Percentiles rank a stretch among this genome's conserved stretches.
These are phyloP conservation scores for Saccharum spontaneum DNA, from an alignment of 176 grass and related monocot genomes.

Conservation along the genomic window DNA sequence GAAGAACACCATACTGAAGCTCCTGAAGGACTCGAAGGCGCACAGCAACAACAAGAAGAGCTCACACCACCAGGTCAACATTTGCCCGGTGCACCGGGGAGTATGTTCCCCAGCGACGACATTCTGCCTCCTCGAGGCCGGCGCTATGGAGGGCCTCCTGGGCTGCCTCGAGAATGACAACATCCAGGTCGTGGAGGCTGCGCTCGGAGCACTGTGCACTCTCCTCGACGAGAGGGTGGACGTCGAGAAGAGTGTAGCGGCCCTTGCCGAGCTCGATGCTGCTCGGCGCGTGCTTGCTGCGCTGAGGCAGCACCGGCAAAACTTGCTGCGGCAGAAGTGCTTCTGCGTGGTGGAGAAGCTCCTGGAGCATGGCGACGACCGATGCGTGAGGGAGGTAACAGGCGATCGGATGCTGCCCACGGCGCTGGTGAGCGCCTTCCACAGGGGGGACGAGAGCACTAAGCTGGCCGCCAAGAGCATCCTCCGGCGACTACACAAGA, in stretches of 20 bases:
- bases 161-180: constrained; percentile 64
- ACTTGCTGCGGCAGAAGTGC: constrained; percentile 59
- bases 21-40: constrained; percentile 46
- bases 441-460: constrained; percentile 55
- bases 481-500: constrained; percentile 65
- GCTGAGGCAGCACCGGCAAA: constrained; percentile 67
- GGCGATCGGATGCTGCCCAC: constrained; percentile 61
- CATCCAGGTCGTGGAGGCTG: constrained; percentile 54
- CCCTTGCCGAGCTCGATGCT: constrained; percentile 36
- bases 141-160: constrained; percentile 57
- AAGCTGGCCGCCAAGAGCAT: constrained; percentile 78
- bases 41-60: constrained; percentile 41
- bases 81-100: constrained; percentile 75
- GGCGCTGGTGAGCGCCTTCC: constrained; percentile 65
- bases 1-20: constrained; percentile 53
- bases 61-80: background rate
- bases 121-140: constrained; percentile 69
- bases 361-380: constrained; percentile 53
- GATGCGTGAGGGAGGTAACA: constrained; percentile 49
- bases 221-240: constrained; percentile 80
- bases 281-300: constrained; percentile 46
- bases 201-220: constrained; percentile 65
- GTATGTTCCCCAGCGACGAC: constrained; percentile 48
- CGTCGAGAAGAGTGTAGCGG: constrained; percentile 56
- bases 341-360: constrained; percentile 80